phyloP scores from a whole-genome alignment of 805 yeast species.

The Priceomyces medius region DNA sequence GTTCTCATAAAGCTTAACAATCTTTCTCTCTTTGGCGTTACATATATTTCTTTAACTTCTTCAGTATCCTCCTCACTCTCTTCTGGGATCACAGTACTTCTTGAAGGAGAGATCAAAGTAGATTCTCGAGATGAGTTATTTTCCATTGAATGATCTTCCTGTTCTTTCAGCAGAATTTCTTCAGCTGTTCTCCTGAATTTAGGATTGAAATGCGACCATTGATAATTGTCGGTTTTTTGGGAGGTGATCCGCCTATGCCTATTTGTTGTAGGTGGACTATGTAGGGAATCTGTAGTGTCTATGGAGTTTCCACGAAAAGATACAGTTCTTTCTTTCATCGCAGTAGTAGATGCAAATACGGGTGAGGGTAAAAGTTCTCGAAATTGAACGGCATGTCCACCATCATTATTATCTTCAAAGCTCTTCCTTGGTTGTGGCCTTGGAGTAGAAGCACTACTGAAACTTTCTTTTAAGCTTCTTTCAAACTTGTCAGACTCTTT shows the following conservation, averaged over 20 bases:
- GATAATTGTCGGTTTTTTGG: neutral
- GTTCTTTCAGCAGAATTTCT: neutral
- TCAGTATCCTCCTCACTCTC: neutral
- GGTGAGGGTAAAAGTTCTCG: neutral
- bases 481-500: constrained; percentile 5
- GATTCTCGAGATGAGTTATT: neutral
- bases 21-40: neutral
- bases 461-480: neutral
- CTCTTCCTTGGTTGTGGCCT: constrained; percentile 1
- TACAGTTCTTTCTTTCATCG: neutral
- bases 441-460: neutral
- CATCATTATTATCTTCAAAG: neutral
- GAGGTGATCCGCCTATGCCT: neutral
- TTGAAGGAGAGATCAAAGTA: neutral
- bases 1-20: too few species aligned
- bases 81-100: neutral
- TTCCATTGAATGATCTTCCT: neutral
- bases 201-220: neutral
- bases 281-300: neutral
- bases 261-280: neutral
- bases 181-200: neutral
- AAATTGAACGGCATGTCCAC: neutral
- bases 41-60: too few species aligned
- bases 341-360: neutral
- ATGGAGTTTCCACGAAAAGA: neutral